Evolutionary conservation across 768 basidiomycete species (phyloP), one percentile per base, ranked within the genome.

Genomic region (Rhizopogon roseolus): DNA sequence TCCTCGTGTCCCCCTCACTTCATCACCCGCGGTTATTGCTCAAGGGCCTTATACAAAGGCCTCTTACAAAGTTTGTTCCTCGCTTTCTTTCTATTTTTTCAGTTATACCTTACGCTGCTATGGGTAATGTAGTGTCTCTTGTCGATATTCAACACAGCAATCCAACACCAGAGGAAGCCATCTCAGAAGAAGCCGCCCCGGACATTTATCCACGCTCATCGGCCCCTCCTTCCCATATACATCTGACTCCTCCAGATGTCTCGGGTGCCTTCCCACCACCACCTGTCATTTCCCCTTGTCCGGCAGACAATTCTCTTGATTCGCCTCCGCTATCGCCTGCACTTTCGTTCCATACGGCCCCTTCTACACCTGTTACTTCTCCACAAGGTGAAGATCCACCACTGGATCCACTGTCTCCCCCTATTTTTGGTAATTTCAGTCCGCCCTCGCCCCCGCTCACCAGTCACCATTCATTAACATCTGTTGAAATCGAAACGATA

Each of bases 261-360:
- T 56, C 69, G 53, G 59, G 62, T 54, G 64, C 60, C 52, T 68
- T 63, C 41, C 49, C 59, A 1, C 57, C 65, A 42, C 61, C 72
- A 3, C 64, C 75, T 13, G 45, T 37, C 41, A 69, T 74, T 34
- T 66, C 74, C 2, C 68, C 70, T 19, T 62, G 53, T 56, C 56
- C 66, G 60, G 63, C 71, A 54, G 71, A 73, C 41, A 71, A 71
- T 52, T 72, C 69, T 1, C 44, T 71, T 44, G 71, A 66, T 8
- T 69, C 71, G 0, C 73, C 73, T 2, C 63, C 73, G 42, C 57
- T 70, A 50, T 75, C 73, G 6, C 73, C 74, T 2, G 65, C 66
- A 14, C 71, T 73, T 57, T 64, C 67, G 36, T 80, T 80, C 56
- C 73, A 72, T 60, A 78, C 79, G 5, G 78, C 80, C 3, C 81